Evolutionary conservation across 345 rosid genomes (phyloP).

Genomic region (Salix udensis): DNA sequence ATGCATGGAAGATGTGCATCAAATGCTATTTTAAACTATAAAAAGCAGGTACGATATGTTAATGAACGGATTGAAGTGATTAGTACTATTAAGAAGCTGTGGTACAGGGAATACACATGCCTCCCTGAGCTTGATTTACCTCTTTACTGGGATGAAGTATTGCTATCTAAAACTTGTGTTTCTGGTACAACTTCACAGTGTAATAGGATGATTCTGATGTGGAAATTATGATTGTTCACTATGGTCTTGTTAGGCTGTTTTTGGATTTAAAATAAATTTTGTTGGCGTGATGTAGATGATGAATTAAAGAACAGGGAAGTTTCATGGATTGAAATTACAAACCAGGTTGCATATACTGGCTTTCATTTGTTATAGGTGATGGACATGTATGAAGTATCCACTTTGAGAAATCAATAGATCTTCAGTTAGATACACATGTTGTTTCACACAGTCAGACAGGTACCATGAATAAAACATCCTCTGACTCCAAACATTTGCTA

Average conservation of each 20-base stretch:
- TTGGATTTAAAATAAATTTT: not conserved
- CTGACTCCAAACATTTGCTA: not conserved
- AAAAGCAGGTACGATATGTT: not conserved
- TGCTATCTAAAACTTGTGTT: not conserved
- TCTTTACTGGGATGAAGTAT: not conserved
- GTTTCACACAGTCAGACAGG: not conserved
- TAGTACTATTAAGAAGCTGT: not conserved
- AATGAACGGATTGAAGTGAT: not conserved
- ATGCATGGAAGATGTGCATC: not conserved
- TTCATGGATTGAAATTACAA: not conserved
- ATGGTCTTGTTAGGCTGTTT: not conserved
- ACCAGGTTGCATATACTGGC: not conserved
- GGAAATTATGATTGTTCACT: not conserved
- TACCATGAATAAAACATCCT: not conserved
- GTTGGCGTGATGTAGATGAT: not conserved
- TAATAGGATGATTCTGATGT: not conserved
- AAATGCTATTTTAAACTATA: not conserved
- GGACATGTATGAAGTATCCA: not conserved
- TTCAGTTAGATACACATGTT: not conserved
- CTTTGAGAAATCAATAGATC: not conserved
- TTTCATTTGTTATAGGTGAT: not conserved
- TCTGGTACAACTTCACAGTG: not conserved
- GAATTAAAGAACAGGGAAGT: not conserved
- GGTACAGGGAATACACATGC: not conserved
- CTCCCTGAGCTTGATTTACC: not conserved